Evolutionary conservation across 1,139 yeast genomes (phyloP).

Genomic region (Pichia cactophila): DNA sequence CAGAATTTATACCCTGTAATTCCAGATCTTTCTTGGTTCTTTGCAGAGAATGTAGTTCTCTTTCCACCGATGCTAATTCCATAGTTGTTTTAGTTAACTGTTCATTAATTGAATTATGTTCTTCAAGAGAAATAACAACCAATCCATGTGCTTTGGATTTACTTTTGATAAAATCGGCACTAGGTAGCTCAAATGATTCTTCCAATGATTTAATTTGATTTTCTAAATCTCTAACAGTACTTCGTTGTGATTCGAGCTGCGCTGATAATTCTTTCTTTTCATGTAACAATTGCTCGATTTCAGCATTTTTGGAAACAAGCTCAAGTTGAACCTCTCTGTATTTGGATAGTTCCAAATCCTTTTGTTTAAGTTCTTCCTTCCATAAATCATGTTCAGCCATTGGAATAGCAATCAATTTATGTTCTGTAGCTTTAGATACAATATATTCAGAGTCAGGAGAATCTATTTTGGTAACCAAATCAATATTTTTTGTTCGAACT

Average conservation of each 20-base stretch:
- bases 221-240: not conserved
- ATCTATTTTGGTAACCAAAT: constrained; percentile 5
- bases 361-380: not conserved
- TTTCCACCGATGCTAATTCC: constrained; percentile 9
- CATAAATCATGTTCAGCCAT: not conserved
- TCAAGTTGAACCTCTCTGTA: not conserved
- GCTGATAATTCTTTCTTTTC: constrained; percentile 1
- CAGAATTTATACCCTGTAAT: constrained; percentile 11
- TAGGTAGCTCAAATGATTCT: constrained; percentile 12
- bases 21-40: constrained; percentile 13
- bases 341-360: constrained; percentile 1
- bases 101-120: constrained; percentile 16
- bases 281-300: constrained; percentile 2
- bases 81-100: constrained; percentile 4
- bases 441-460: constrained; percentile 12
- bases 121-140: constrained; percentile 27
- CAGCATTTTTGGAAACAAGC: constrained; percentile 7
- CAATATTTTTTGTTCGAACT: not conserved
- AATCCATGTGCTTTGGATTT: constrained; percentile 25
- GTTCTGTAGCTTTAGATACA: not conserved
- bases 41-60: constrained; percentile 10
- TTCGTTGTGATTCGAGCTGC: not conserved
- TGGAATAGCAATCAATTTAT: not conserved
- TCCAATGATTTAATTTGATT: constrained; percentile 3
- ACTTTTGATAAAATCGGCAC: constrained; percentile 21